Conservation (phyloP, 2,329 filamentous ascomycete species). For the Pseudogymnoascus sp. region DNA sequence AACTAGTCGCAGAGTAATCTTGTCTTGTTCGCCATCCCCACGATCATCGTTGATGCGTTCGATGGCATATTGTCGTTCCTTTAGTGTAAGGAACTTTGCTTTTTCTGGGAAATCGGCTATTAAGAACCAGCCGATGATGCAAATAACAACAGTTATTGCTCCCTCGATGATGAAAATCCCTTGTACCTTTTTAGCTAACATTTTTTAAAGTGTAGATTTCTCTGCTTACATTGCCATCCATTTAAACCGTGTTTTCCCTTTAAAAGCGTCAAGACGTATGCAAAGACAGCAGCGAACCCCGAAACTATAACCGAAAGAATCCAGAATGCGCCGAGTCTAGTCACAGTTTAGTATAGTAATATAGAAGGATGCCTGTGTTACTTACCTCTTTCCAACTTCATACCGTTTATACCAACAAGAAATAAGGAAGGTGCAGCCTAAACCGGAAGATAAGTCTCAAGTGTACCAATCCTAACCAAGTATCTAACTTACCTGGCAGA, state of each 20-base stretch:
- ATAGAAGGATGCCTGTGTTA: not conserved
- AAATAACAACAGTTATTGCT: conserved; percentile 32
- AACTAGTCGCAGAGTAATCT: not conserved
- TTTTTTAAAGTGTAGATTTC: not conserved
- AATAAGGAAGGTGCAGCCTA: conserved; percentile 31
- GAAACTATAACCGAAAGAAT: not conserved
- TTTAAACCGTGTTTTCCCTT: conserved; percentile 26
- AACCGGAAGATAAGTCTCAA: conserved; percentile 27
- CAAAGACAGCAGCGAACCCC: conserved; percentile 27
- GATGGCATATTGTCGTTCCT: conserved; percentile 39
- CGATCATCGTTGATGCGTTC: conserved; percentile 37
- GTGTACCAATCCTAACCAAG: conserved; percentile 19
- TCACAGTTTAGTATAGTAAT: not conserved
- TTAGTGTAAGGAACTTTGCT: conserved; percentile 38
- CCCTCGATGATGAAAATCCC: not conserved
- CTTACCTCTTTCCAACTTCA: conserved; percentile 28
- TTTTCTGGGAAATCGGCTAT: conserved; percentile 39
- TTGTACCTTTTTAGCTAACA: not conserved
- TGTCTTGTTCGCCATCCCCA: not conserved
- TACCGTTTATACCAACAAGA: conserved; percentile 33
- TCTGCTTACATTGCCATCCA: conserved; percentile 30
- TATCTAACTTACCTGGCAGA: not conserved
- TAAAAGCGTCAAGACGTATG: conserved; percentile 30
- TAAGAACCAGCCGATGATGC: conserved; percentile 39
- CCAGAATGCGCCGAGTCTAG: not conserved